These are phyloP conservation scores for Podaxis sp. DNA, from an alignment of 768 basidiomycete species.

Conservation along the genomic window DNA sequence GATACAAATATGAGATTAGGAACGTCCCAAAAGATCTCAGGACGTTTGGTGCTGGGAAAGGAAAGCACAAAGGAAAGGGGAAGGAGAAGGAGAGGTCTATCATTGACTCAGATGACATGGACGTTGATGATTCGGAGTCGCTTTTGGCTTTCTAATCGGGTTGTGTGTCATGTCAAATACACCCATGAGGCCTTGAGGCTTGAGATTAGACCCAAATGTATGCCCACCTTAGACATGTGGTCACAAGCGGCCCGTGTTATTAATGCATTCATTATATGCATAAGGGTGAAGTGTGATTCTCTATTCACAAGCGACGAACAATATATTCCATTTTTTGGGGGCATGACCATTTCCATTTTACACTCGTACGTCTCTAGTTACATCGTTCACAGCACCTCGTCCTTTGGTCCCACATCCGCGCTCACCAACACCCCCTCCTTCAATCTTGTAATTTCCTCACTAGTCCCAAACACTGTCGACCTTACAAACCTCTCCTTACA, in stretches of 20 bases:
- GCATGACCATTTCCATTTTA: not conserved
- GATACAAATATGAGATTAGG: not conserved
- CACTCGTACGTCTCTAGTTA: not conserved
- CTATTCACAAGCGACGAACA: not conserved
- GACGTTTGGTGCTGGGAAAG: not conserved
- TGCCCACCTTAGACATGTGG: no score
- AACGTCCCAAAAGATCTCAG: not conserved
- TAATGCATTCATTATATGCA: no score
- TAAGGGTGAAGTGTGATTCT: no score
- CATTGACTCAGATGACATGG: not conserved
- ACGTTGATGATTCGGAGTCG: not conserved
- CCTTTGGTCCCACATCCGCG: not conserved
- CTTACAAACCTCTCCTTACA: conserved; percentile 54
- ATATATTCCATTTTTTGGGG: not conserved
- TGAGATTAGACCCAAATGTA: no score
- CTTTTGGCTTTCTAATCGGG: not conserved
- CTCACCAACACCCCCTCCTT: conserved; percentile 25
- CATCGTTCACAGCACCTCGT: not conserved
- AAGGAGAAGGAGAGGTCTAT: not conserved
- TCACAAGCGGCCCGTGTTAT: no score
- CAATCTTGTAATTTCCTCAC: conserved; percentile 46
- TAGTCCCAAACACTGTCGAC: conserved; percentile 65
- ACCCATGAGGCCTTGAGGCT: no score
- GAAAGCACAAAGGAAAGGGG: not conserved
- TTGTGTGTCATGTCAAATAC: not conserved